Conservation (phyloP, 2,329 filamentous ascomycete species). For the Pyrenochaeta sp. region DNA sequence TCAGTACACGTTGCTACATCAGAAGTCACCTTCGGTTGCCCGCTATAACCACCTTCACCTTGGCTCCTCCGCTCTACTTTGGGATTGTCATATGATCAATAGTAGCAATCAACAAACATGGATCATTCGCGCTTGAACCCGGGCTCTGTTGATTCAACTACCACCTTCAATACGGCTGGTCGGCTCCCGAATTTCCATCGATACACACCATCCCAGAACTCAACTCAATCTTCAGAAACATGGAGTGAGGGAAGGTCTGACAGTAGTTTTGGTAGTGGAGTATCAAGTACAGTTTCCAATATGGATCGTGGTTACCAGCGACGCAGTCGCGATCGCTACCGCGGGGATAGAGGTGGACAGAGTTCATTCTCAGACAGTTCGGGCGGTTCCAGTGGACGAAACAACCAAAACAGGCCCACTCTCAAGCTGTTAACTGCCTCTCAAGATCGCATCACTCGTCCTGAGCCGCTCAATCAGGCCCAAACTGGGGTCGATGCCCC, state of each 20-base stretch:
- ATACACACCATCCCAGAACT: neutral
- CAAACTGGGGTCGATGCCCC: neutral
- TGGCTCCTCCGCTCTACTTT: neutral
- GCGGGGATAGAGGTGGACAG: slow-evolving; percentile 13
- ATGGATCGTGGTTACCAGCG: slow-evolving; percentile 19
- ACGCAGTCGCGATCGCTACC: neutral
- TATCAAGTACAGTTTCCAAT: neutral
- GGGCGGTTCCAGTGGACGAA: slow-evolving; percentile 15
- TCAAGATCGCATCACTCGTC: neutral
- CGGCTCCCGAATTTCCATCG: neutral
- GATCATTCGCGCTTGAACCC: neutral
- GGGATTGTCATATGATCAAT: slow-evolving; percentile 1
- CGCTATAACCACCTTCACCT: neutral
- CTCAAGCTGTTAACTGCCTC: neutral
- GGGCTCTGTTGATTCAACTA: slow-evolving; percentile 5
- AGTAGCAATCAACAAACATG: slow-evolving; percentile 14
- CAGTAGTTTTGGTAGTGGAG: neutral
- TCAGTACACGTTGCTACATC: slow-evolving; percentile 4
- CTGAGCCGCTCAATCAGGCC: slow-evolving; percentile 1
- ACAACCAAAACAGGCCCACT: slow-evolving; percentile 7
- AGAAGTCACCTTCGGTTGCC: slow-evolving; percentile 12
- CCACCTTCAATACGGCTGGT: neutral
- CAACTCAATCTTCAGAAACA: neutral
- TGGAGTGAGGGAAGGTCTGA: slow-evolving; percentile 8
- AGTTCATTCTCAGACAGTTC: slow-evolving; percentile 25